Percentiles rank a stretch among this genome's conserved stretches.
These are phyloP conservation scores for Rhazya stricta DNA, from an alignment of 257 asterid genomes.

Conservation along the genomic window DNA sequence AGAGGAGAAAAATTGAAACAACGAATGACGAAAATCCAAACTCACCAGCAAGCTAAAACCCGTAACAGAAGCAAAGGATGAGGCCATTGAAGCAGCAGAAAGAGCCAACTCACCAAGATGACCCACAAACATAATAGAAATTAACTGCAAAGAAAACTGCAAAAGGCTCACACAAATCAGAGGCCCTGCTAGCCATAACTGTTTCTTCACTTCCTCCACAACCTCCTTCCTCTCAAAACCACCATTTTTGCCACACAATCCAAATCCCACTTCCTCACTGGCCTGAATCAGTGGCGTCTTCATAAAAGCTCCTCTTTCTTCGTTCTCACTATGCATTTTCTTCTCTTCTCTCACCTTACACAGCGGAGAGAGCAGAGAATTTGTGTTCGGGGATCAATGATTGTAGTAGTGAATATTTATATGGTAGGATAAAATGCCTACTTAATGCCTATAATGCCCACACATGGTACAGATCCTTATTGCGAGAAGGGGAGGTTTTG, in stretches of 20 bases:
- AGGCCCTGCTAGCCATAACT: constrained; percentile 82
- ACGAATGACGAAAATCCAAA: neutral
- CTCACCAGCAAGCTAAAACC: constrained; percentile 71
- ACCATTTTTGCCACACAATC: neutral
- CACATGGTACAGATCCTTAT: neutral
- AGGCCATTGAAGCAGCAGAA: constrained; percentile 81
- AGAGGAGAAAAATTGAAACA: no score
- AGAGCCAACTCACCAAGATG: constrained; percentile 71
- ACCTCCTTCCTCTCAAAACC: constrained; percentile 28
- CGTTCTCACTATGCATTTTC: neutral
- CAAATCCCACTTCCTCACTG: neutral
- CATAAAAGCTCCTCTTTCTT: neutral
- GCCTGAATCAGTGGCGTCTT: constrained; percentile 1
- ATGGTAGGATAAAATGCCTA: no score
- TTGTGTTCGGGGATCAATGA: neutral
- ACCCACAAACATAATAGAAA: constrained; percentile 83
- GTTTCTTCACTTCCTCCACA: constrained; percentile 57
- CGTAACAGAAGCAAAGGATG: constrained; percentile 80
- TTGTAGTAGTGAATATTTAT: no score
- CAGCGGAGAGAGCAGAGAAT: constrained; percentile 2
- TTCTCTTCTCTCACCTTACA: neutral
- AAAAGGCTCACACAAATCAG: constrained; percentile 46
- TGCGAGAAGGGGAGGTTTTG: neutral
- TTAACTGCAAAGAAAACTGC: constrained; percentile 61
- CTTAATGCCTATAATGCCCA: neutral